Conservation (phyloP, 441 rosid species). For the Macaranga tanarius region DNA sequence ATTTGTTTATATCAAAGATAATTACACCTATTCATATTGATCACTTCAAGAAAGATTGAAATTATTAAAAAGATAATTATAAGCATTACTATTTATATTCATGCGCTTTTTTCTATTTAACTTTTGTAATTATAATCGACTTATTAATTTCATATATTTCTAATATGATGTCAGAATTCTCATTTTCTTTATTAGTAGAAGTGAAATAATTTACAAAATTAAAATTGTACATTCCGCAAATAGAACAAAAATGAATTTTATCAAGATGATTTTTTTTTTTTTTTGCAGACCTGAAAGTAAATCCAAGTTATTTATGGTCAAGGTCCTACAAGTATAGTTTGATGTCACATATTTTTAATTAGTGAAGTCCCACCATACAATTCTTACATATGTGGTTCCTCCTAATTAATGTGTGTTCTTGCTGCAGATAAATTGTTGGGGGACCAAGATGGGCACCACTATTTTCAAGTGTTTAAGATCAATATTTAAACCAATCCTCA, state of each 20-base stretch:
- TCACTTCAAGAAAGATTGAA: too few species aligned
- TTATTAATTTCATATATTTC: too few species aligned
- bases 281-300: neutral
- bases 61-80: too few species aligned
- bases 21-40: too few species aligned
- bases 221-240: neutral
- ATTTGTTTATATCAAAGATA: neutral
- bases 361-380: conserved; percentile 15
- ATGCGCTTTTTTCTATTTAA: neutral
- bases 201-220: too few species aligned
- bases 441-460: conserved; percentile 4
- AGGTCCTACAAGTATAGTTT: conserved; percentile 1
- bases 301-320: neutral
- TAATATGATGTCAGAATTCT: too few species aligned
- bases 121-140: too few species aligned
- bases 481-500: neutral
- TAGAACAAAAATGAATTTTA: too few species aligned
- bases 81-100: neutral
- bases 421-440: neutral
- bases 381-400: neutral
- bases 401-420: conserved; percentile 8
- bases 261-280: neutral
- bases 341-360: neutral
- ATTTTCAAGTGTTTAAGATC: neutral
- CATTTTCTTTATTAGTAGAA: too few species aligned